These are phyloP conservation scores for Lupinus albus DNA, from an alignment of 306 rosid genomes.

Conservation along the genomic window DNA sequence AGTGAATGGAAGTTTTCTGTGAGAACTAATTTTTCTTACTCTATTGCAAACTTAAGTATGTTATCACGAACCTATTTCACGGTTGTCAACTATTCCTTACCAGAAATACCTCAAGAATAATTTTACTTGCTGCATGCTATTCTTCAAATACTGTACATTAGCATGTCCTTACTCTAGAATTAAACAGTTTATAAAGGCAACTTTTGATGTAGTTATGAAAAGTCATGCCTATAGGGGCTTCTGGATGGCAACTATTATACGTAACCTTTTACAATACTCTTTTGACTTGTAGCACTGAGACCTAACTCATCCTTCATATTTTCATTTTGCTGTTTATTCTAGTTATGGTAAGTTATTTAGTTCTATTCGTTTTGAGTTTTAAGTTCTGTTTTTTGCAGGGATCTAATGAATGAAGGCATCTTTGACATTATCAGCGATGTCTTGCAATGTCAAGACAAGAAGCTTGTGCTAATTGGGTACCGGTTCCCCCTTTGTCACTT, in stretches of 20 bases:
- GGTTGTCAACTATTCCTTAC: neutral
- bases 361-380: conserved; percentile 35
- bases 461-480: conserved; percentile 88
- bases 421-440: conserved; percentile 77
- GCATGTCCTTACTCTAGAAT: neutral
- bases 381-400: conserved; percentile 59
- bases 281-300: neutral
- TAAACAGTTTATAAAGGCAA: neutral
- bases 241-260: neutral
- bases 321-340: neutral
- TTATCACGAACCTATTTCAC: conserved; percentile 5
- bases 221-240: conserved; percentile 14
- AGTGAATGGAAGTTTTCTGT: conserved; percentile 9
- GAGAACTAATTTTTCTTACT: conserved; percentile 13
- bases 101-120: conserved; percentile 9
- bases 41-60: neutral
- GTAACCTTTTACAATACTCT: neutral
- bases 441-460: conserved; percentile 82
- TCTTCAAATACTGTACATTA: conserved; percentile 1
- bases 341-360: conserved; percentile 25
- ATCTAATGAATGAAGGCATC: conserved; percentile 93
- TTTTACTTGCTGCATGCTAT: conserved; percentile 10
- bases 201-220: conserved; percentile 14
- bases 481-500: conserved; percentile 39
- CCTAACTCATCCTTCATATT: neutral